A percentile compares a stretch with the other conserved stretches of the same genome.
phyloP scores from a whole-genome alignment of 306 rosid species.

The Quercus robur region DNA sequence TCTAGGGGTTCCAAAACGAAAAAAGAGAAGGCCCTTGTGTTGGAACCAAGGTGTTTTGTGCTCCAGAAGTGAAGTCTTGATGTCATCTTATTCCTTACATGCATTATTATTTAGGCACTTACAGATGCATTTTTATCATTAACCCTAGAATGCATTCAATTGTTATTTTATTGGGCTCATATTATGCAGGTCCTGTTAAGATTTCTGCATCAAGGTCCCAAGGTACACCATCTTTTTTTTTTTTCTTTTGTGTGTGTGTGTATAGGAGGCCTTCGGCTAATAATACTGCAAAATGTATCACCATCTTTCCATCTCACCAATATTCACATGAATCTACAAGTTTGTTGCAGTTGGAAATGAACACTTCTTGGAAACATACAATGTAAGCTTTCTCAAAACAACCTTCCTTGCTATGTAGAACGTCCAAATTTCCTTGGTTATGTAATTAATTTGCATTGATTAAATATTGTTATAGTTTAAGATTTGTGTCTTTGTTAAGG shows the following conservation, averaged over 20 bases:
- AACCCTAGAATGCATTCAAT: too few relatives aligned
- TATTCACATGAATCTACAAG: conserved; percentile 24
- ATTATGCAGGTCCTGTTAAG: conserved; percentile 56
- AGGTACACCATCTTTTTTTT: conserved; percentile 11
- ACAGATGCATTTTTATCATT: too few relatives aligned
- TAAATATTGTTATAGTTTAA: too few relatives aligned
- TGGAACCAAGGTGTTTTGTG: conserved; percentile 79
- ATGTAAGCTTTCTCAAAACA: conserved; percentile 43
- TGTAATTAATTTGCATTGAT: too few relatives aligned
- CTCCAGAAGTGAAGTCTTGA: conserved; percentile 54
- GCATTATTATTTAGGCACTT: too few relatives aligned
- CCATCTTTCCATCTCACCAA: background rate
- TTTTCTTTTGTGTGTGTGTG: too few relatives aligned
- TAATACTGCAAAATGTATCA: background rate
- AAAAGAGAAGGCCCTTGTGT: conserved; percentile 67
- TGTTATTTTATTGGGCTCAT: too few relatives aligned
- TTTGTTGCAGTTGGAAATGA: conserved; percentile 60
- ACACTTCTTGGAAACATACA: conserved; percentile 47
- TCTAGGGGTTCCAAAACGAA: conserved; percentile 45
- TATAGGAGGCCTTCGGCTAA: background rate
- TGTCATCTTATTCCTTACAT: background rate
- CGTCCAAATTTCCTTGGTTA: conserved; percentile 29
- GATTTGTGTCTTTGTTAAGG: too few relatives aligned
- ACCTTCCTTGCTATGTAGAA: conserved; percentile 49
- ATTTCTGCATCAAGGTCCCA: conserved; percentile 59